These are phyloP conservation scores for Erodium chrysanthum DNA, from an alignment of 441 rosid species.

Conservation along the genomic window DNA sequence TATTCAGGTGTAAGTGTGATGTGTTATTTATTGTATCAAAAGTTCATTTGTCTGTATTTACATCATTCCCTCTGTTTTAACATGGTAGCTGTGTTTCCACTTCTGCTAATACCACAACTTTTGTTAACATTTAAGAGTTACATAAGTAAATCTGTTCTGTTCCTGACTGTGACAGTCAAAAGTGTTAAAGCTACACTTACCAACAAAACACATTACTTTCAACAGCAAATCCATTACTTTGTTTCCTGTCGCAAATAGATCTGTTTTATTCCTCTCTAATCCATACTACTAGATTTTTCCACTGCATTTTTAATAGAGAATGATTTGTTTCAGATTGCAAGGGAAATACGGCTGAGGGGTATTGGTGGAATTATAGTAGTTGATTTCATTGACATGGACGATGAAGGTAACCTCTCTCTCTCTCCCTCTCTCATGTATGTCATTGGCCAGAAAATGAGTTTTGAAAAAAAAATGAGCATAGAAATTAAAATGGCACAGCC, in stretches of 20 bases:
- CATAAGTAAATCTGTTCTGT: neutral
- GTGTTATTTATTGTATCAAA: neutral
- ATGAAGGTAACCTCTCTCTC: slow-evolving; percentile 54
- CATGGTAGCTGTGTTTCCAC: neutral
- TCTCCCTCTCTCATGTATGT: neutral
- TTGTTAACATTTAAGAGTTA: neutral
- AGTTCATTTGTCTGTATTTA: neutral
- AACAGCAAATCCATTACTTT: neutral
- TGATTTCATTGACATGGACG: slow-evolving; percentile 92
- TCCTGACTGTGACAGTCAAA: neutral
- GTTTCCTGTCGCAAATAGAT: neutral
- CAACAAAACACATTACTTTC: neutral
- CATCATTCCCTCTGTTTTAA: neutral
- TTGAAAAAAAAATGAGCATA: too few species aligned
- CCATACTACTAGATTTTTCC: slow-evolving; percentile 12
- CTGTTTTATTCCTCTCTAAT: slow-evolving; percentile 7
- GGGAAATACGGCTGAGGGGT: slow-evolving; percentile 89
- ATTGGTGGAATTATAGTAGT: slow-evolving; percentile 96
- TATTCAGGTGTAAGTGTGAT: neutral
- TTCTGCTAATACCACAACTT: neutral
- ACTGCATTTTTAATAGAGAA: slow-evolving; percentile 14
- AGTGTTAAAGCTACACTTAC: neutral
- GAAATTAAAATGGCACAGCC: too few species aligned
- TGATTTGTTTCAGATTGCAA: slow-evolving; percentile 62
- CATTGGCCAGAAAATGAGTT: neutral